These are phyloP conservation scores for Microascus cirrosus DNA, from an alignment of 2,329 filamentous ascomycete genomes.

Conservation along the genomic window DNA sequence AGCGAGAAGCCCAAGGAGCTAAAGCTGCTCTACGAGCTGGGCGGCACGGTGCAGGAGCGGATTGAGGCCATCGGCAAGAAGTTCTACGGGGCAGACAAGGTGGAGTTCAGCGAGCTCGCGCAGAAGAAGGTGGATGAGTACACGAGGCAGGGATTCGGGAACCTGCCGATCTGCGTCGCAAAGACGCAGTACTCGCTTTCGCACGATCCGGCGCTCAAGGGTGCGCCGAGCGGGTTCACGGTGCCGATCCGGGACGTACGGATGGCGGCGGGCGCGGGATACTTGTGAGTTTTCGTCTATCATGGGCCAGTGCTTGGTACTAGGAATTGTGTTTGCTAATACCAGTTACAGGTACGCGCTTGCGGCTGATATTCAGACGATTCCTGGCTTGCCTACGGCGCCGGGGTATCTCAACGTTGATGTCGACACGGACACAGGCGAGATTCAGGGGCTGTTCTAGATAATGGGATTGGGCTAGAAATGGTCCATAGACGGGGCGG, in stretches of 20 bases:
- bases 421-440: conserved; percentile 68
- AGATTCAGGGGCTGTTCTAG: conserved; percentile 85
- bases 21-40: conserved; percentile 73
- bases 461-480: background rate
- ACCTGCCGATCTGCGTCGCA: conserved; percentile 90
- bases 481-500: background rate
- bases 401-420: conserved; percentile 95
- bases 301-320: background rate
- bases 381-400: conserved; percentile 87
- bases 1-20: conserved; percentile 78
- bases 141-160: conserved; percentile 80
- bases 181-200: conserved; percentile 98
- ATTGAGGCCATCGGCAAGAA: conserved; percentile 83
- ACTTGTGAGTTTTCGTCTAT: conserved; percentile 49
- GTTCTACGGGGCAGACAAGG: conserved; percentile 86
- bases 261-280: conserved; percentile 88
- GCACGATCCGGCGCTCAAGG: conserved; percentile 88
- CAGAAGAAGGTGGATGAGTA: conserved; percentile 96
- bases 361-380: conserved; percentile 96
- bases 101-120: conserved; percentile 88
- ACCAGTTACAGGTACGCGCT: conserved; percentile 60
- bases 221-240: conserved; percentile 86
- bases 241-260: conserved; percentile 90
- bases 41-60: conserved; percentile 72
- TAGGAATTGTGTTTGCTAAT: background rate